phyloP scores from a whole-genome alignment of 768 basidiomycete genomes.

The Dacryopinax spathularia region DNA sequence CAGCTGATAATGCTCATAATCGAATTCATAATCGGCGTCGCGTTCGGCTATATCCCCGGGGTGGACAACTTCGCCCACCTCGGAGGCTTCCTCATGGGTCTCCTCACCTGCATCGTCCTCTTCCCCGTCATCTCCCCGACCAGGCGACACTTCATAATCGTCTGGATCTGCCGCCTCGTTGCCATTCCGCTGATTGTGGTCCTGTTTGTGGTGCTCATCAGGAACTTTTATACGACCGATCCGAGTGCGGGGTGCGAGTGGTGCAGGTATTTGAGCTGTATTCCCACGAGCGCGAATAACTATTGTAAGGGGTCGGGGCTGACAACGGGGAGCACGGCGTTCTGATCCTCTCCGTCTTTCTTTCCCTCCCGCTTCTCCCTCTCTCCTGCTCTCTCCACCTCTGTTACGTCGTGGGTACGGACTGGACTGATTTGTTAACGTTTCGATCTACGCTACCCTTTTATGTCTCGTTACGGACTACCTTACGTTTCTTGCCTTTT shows the following conservation, averaged over 20 bases:
- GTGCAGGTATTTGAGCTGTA: constrained; percentile 81
- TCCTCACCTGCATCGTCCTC: constrained; percentile 68
- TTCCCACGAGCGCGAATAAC: constrained; percentile 45
- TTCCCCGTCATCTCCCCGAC: constrained; percentile 81
- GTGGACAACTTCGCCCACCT: constrained; percentile 92
- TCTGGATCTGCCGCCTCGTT: constrained; percentile 56
- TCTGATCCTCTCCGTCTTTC: constrained; percentile 2
- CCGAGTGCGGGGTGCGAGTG: constrained; percentile 77
- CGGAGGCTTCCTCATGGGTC: constrained; percentile 66
- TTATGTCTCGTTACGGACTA: neutral
- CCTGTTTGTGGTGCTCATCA: constrained; percentile 63
- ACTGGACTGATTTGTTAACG: no score
- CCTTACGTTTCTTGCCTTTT: neutral
- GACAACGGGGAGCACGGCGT: neutral
- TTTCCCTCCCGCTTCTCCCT: neutral
- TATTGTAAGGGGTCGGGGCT: constrained; percentile 24
- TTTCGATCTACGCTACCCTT: constrained; percentile 3
- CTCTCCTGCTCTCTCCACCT: neutral
- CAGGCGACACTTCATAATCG: constrained; percentile 52
- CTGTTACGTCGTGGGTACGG: no score
- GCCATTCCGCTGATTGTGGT: constrained; percentile 65
- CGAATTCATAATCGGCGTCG: constrained; percentile 76
- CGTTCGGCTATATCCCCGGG: constrained; percentile 55
- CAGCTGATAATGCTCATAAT: constrained; percentile 74
- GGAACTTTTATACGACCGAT: constrained; percentile 83